Evolutionary conservation across 108 stramenopile species (phyloP).

Genomic region (Nitzschia sp.): DNA sequence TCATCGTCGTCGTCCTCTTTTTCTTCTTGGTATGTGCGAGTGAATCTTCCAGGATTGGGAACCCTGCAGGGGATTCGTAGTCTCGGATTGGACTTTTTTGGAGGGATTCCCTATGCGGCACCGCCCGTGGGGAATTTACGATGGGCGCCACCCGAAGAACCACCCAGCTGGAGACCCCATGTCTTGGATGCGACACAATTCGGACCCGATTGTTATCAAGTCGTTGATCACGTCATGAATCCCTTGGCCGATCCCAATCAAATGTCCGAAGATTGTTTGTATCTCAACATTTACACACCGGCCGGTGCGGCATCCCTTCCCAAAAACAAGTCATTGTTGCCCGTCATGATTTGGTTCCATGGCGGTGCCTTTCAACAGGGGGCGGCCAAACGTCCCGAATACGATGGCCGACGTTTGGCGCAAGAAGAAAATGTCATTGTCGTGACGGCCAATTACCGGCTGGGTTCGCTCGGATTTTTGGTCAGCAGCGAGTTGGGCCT

Average conservation of each 20-base stretch:
- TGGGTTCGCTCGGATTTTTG: conserved; percentile 73
- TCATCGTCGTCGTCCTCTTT: neutral
- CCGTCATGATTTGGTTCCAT: conserved; percentile 68
- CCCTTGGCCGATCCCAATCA: conserved; percentile 39
- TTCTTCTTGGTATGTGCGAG: conserved; percentile 19
- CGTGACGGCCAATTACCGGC: conserved; percentile 71
- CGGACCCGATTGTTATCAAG: conserved; percentile 72
- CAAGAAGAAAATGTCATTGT: conserved; percentile 56
- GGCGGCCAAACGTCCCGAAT: conserved; percentile 49
- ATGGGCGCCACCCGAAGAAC: conserved; percentile 57
- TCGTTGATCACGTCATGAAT: conserved; percentile 52
- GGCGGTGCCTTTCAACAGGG: conserved; percentile 69
- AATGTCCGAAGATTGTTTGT: conserved; percentile 79
- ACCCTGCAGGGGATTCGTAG: conserved; percentile 46
- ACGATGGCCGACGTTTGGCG: conserved; percentile 58
- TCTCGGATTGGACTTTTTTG: conserved; percentile 50
- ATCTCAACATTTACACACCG: conserved; percentile 69
- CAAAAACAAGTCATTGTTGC: neutral
- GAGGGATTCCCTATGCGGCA: conserved; percentile 60
- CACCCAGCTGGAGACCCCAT: conserved; percentile 48
- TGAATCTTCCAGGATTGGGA: conserved; percentile 27
- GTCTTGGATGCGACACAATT: conserved; percentile 54
- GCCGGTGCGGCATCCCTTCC: conserved; percentile 40
- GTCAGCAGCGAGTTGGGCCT: conserved; percentile 46
- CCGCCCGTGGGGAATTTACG: conserved; percentile 58